phyloP scores from a whole-genome alignment of 176 grass and related monocot genomes.

The Carex parvula region DNA sequence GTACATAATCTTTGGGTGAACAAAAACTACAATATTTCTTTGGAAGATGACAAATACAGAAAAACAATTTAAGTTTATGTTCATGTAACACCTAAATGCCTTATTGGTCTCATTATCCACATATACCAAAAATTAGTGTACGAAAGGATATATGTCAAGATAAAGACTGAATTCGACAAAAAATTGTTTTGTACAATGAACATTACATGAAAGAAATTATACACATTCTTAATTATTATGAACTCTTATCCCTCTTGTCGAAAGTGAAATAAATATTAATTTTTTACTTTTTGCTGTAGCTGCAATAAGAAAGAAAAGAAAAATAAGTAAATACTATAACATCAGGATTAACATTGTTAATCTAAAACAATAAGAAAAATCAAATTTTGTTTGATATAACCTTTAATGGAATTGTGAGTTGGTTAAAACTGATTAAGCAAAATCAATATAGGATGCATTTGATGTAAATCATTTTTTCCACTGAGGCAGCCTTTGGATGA shows the following conservation, averaged over 20 bases:
- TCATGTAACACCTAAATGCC: not conserved
- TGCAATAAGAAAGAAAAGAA: not conserved
- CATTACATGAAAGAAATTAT: not conserved
- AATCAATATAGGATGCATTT: not conserved
- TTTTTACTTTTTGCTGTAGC: not conserved
- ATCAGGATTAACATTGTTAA: not conserved
- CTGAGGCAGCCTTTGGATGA: slow-evolving; percentile 74
- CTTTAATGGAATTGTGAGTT: not conserved
- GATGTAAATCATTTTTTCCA: slow-evolving; percentile 67
- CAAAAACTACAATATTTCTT: not conserved
- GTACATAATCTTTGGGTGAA: too few species aligned
- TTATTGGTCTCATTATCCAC: not conserved
- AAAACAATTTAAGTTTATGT: not conserved
- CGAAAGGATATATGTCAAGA: not conserved
- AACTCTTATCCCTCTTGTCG: not conserved
- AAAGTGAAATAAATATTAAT: not conserved
- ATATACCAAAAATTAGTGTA: not conserved
- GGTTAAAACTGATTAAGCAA: not conserved
- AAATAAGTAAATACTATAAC: not conserved
- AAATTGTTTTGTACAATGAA: not conserved
- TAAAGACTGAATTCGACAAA: not conserved
- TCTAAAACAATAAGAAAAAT: not conserved
- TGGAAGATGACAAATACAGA: not conserved
- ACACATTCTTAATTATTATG: not conserved
- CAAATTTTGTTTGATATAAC: not conserved